Conservation (phyloP, 179 eudicot species). For the Beta lomatogona region DNA sequence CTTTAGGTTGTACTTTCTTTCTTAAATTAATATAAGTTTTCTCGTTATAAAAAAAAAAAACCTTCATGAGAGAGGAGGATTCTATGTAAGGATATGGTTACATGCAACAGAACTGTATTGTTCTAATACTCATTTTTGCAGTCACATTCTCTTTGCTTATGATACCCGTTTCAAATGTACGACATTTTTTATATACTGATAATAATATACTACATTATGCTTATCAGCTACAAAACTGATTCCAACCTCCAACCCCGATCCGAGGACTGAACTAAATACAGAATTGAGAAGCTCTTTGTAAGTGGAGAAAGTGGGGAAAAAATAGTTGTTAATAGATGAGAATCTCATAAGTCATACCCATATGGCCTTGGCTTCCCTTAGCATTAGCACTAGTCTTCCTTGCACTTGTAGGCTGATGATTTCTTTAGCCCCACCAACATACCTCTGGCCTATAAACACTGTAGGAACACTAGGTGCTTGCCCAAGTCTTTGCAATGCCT, state of each 20-base stretch:
- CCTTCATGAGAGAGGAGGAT: background rate
- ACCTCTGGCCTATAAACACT: constrained; percentile 33
- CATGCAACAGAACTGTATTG: background rate
- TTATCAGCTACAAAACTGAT: background rate
- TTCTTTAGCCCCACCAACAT: constrained; percentile 44
- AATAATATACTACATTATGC: background rate
- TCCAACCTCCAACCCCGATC: background rate
- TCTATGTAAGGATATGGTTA: background rate
- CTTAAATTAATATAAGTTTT: too few species aligned
- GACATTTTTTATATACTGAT: background rate
- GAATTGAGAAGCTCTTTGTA: background rate
- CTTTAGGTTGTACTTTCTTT: too few species aligned
- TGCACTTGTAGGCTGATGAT: constrained; percentile 37
- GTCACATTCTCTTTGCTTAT: too few species aligned
- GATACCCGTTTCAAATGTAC: too few species aligned
- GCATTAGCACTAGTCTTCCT: constrained; percentile 34
- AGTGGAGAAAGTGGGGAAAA: background rate
- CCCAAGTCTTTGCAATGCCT: constrained; percentile 36
- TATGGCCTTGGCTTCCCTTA: constrained; percentile 39
- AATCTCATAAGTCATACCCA: constrained; percentile 26
- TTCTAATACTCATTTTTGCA: too few species aligned
- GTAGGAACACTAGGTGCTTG: constrained; percentile 33
- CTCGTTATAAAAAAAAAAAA: background rate
- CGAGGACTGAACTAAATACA: constrained; percentile 1
- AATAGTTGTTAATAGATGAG: background rate